Evolutionary conservation across 2,329 filamentous ascomycete genomes (phyloP), one percentile per base, ranked within the genome.

Genomic region (Arthroderma sp.): DNA sequence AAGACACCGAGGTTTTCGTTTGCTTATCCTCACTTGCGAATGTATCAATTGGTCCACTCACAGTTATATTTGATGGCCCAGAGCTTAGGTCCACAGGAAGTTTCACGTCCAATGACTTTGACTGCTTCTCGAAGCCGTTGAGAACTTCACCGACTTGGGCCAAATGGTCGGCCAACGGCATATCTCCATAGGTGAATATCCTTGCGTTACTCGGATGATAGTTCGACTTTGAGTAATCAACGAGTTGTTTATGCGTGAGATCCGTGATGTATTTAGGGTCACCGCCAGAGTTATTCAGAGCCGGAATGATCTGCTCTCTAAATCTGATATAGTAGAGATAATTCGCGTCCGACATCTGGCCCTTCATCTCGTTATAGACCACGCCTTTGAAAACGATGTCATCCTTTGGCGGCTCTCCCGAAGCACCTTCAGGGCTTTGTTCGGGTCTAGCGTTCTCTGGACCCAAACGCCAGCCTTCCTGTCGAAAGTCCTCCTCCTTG

Each of bases 321-420:
- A 95, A 98, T 56, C 86, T 82, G 63, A 96, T 95, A 71, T 96
- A 97, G 76, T 88, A 98, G 0, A 97, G 77, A 66, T 98, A 98
- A 63, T 89, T 89, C 5, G 91, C 90, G 70, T 98, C 93, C 1
- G 93, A 97, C 85, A 97, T 95, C 68, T 96, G 91, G 0, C 93
- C 93, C 74, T 98, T 98, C 93, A 98, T 98, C 75, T 98, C 93
- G 67, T 98, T 98, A 75, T 97, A 97, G 0, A 97, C 91, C 1
- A 97, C 93, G 25, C 91, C 91, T 75, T 97, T 97, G 79, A 97
- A 97, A 0, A 95, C 88, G 44, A 74, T 70, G 52, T 74, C 73
- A 19, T 72, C 70, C 39, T 61, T 60, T 4, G 63, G 62, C 7
- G 62, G 57, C 8, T 59, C 49, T 13, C 35, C 37, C 1, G 41